phyloP scores from a whole-genome alignment of 1,139 yeast species.

The Debaryomyces sp. region DNA sequence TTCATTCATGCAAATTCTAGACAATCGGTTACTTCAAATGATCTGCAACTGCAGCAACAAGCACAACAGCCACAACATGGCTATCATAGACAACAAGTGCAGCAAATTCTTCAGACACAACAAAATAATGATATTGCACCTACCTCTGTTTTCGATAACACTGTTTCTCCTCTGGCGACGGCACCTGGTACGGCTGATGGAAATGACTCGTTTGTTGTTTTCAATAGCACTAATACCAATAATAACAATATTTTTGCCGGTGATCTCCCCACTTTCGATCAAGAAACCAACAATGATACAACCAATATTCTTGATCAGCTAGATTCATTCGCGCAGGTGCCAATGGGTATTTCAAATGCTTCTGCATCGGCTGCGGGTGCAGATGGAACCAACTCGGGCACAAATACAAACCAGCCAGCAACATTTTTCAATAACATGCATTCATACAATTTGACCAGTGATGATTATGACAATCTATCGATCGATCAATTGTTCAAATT shows the following conservation, averaged over 20 bases:
- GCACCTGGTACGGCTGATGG: constrained; percentile 7
- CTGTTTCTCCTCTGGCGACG: constrained; percentile 3
- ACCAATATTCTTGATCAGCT: constrained; percentile 4
- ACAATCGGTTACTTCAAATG: constrained; percentile 3
- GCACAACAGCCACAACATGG: constrained; percentile 9
- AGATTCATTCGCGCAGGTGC: constrained; percentile 7
- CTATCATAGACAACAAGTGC: constrained; percentile 10
- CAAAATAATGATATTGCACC: constrained; percentile 2
- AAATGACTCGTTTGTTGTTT: constrained; percentile 2
- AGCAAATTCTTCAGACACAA: constrained; percentile 2
- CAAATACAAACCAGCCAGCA: constrained; percentile 11
- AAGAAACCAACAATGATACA: constrained; percentile 4
- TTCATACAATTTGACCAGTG: constrained; percentile 35
- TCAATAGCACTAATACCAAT: constrained; percentile 2
- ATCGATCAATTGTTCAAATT: constrained; percentile 44
- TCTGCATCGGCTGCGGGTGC: constrained; percentile 18
- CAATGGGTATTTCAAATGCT: constrained; percentile 5
- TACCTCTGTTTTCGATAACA: constrained; percentile 1
- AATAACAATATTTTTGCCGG: constrained; percentile 1
- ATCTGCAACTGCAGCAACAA: constrained; percentile 12
- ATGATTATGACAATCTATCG: constrained; percentile 42
- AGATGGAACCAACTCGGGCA: constrained; percentile 14
- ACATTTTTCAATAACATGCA: constrained; percentile 25
- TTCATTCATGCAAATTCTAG: constrained; percentile 35
- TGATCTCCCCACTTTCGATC: constrained; percentile 4